Conservation (phyloP, 306 rosid genomes). For the Bauhinia variegata region DNA sequence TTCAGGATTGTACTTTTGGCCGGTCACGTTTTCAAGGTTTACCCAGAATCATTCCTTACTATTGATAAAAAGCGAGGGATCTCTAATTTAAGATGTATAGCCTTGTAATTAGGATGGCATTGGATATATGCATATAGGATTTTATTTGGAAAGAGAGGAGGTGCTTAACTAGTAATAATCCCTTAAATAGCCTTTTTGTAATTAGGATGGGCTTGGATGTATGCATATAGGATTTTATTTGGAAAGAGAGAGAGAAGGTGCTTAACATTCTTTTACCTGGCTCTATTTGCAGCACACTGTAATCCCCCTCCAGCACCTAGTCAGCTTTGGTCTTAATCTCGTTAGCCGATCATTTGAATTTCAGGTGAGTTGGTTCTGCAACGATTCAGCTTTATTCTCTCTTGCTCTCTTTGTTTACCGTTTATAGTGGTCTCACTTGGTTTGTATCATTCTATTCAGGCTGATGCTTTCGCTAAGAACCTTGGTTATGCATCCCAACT, state of each 20-base stretch:
- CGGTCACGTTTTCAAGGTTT: slow-evolving; percentile 7
- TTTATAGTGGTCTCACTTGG: slow-evolving; percentile 8
- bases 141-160: too few species aligned
- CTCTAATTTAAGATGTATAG: background rate
- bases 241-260: background rate
- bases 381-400: slow-evolving; percentile 7
- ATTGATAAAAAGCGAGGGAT: background rate
- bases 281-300: slow-evolving; percentile 79
- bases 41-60: background rate
- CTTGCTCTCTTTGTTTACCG: background rate
- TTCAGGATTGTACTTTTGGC: slow-evolving; percentile 9
- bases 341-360: slow-evolving; percentile 92
- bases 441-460: slow-evolving; percentile 51
- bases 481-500: slow-evolving; percentile 75
- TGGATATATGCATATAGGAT: background rate
- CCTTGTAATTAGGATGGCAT: slow-evolving; percentile 12
- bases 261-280: slow-evolving; percentile 31
- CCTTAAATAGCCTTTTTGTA: too few species aligned
- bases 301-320: slow-evolving; percentile 85
- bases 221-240: slow-evolving; percentile 9
- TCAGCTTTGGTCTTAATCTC: slow-evolving; percentile 88
- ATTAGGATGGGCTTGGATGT: too few species aligned
- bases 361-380: slow-evolving; percentile 57
- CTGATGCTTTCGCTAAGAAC: slow-evolving; percentile 83
- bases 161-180: too few species aligned